These are phyloP conservation scores for Brettanomyces sp. DNA, from an alignment of 805 yeast genomes.

Conservation along the genomic window DNA sequence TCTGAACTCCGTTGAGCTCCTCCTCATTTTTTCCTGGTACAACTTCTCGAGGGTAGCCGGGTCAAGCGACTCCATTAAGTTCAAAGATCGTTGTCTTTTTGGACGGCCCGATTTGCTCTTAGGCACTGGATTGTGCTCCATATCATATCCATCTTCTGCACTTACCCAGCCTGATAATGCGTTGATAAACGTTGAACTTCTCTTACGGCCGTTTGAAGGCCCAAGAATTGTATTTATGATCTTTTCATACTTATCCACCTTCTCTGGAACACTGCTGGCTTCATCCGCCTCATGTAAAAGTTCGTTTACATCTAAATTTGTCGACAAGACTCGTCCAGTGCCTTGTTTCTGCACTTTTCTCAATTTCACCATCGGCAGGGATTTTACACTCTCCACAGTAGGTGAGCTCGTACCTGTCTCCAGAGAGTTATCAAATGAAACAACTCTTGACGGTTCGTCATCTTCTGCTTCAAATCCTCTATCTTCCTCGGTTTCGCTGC, in stretches of 20 bases:
- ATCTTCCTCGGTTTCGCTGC: too few species aligned
- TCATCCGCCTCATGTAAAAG: background rate
- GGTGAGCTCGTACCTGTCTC: too few species aligned
- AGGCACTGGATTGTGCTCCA: background rate
- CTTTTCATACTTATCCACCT: slow-evolving; percentile 22
- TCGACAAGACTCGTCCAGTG: background rate
- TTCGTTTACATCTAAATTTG: background rate
- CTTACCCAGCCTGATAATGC: slow-evolving; percentile 1
- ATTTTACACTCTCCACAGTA: background rate
- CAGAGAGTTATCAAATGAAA: too few species aligned
- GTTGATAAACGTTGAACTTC: background rate
- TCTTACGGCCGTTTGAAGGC: slow-evolving; percentile 7
- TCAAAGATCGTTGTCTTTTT: slow-evolving; percentile 1
- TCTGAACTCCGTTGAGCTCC: background rate
- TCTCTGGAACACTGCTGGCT: slow-evolving; percentile 15
- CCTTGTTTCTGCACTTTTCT: background rate
- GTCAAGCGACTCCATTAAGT: background rate
- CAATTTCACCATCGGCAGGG: background rate
- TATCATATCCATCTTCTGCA: background rate
- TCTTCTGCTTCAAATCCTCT: background rate
- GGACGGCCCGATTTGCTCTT: background rate
- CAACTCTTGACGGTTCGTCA: background rate
- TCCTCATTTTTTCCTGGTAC: background rate
- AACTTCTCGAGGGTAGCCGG: background rate
- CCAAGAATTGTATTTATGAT: slow-evolving; percentile 18